Percentiles rank a stretch among this genome's conserved stretches.
Evolutionary conservation across 2,329 filamentous ascomycete genomes (phyloP).

Genomic region (Botrytis tulipae): DNA sequence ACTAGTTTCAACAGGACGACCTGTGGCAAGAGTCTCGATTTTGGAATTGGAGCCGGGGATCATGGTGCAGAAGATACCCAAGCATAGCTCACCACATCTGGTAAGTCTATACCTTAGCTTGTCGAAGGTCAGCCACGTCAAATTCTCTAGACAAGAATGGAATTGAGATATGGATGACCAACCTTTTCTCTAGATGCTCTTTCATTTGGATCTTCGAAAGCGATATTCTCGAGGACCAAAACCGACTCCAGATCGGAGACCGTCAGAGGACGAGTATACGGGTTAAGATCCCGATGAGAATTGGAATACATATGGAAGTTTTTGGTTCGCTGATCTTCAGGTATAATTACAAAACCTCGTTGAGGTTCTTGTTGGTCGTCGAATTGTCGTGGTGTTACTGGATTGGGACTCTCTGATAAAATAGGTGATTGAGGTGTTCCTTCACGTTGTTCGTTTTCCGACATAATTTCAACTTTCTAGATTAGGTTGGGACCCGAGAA

Average conservation of each 20-base stretch:
- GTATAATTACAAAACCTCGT: constrained; percentile 30
- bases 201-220: constrained; percentile 51
- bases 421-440: constrained; percentile 20
- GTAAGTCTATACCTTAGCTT: constrained; percentile 72
- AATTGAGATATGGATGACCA: constrained; percentile 27
- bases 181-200: constrained; percentile 56
- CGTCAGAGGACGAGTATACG: constrained; percentile 72
- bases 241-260: constrained; percentile 62
- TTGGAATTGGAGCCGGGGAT: constrained; percentile 48
- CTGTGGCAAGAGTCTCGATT: constrained; percentile 53
- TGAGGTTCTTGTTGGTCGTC: constrained; percentile 20
- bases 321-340: constrained; percentile 30
- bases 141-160: constrained; percentile 1
- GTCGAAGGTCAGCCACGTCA: constrained; percentile 40
- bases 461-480: constrained; percentile 11
- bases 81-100: constrained; percentile 70
- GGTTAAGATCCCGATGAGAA: constrained; percentile 53
- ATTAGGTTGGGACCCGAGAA: not conserved
- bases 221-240: constrained; percentile 53
- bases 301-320: constrained; percentile 40
- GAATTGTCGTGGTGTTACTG: constrained; percentile 21
- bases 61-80: constrained; percentile 75
- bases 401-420: constrained; percentile 27
- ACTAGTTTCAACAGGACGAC: constrained; percentile 58
- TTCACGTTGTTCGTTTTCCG: constrained; percentile 12